These are phyloP conservation scores for Suhomyces panamericanus DNA, from an alignment of 1,139 yeast genomes.

Conservation along the genomic window DNA sequence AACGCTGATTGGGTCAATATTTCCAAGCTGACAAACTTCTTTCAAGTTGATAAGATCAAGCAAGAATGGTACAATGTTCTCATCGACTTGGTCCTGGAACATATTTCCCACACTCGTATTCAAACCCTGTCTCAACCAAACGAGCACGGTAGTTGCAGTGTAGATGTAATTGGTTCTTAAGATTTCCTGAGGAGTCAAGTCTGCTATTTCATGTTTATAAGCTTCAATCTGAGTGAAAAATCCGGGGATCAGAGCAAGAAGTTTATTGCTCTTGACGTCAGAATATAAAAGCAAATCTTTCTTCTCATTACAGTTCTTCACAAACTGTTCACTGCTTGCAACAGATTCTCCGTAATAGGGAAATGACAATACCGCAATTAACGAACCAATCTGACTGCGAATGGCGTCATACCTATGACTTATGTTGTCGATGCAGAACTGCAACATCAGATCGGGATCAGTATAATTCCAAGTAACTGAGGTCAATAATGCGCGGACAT, in stretches of 20 bases:
- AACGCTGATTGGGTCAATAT: conserved; percentile 54
- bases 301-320: conserved; percentile 34
- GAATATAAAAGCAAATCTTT: conserved; percentile 29
- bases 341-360: conserved; percentile 54
- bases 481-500: conserved; percentile 56
- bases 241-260: conserved; percentile 27
- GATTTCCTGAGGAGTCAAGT: conserved; percentile 45
- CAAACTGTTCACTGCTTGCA: conserved; percentile 43
- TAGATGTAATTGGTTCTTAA: conserved; percentile 49
- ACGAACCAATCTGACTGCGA: conserved; percentile 67
- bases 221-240: conserved; percentile 46
- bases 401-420: conserved; percentile 75
- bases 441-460: conserved; percentile 47
- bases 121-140: conserved; percentile 45
- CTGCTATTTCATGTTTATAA: conserved; percentile 40
- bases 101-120: conserved; percentile 42
- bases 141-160: conserved; percentile 46
- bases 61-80: conserved; percentile 67
- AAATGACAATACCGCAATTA: conserved; percentile 58
- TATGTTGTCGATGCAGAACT: conserved; percentile 49
- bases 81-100: conserved; percentile 38
- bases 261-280: conserved; percentile 24
- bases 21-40: conserved; percentile 79
- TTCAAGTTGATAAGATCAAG: conserved; percentile 66
- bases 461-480: conserved; percentile 61